Evolutionary conservation across 441 rosid species (phyloP), one percentile per base, ranked within the genome.

Genomic region (Adansonia rubrostipa): DNA sequence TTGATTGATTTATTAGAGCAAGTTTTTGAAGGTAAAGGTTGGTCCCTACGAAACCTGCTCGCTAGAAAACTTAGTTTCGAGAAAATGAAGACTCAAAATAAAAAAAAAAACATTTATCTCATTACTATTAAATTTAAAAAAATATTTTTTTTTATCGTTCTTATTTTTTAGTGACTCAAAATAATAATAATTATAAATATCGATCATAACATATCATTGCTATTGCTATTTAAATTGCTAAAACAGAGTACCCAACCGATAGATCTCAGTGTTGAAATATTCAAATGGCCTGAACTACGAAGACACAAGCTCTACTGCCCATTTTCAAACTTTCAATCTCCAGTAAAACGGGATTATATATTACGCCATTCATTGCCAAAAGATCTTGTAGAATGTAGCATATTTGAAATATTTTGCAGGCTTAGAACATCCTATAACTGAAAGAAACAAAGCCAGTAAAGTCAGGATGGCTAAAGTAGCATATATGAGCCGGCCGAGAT

Each of bases 391-490:
- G 56, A 77, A 10, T 40, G 33, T 10, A 7, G 19, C 42, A 54
- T 42, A n/a, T 48, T 40, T 44, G 9, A 78, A 40, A 17, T 42
- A 66, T 47, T 71, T 77, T 57, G 50, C 53, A 45, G 45, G 62
- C 74, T 42, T 63, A 2, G 72, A 69, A 6, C 79, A 74, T 48
- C 81, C 74, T 10, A 60, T 13, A 57, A 80, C 45, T 33, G 53
- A 69, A 53, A 79, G n/a, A 11, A 76, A 45, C 78, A 87, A 19
- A 72, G 74, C 68, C 77, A 87, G 68, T 63, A 86, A 19, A 61
- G 65, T 65, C 42, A 61, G 66, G 14, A 60, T 60, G 65, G 24
- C 40, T 61, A 61, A 61, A 4, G 24, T 1, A 0, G 20, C 45
- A 28, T 60, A 57, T 6, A 67, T 48, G 6, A 64, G 47, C 50